Evolutionary conservation across 441 rosid species (phyloP).

Genomic region (Pelargonium australe): DNA sequence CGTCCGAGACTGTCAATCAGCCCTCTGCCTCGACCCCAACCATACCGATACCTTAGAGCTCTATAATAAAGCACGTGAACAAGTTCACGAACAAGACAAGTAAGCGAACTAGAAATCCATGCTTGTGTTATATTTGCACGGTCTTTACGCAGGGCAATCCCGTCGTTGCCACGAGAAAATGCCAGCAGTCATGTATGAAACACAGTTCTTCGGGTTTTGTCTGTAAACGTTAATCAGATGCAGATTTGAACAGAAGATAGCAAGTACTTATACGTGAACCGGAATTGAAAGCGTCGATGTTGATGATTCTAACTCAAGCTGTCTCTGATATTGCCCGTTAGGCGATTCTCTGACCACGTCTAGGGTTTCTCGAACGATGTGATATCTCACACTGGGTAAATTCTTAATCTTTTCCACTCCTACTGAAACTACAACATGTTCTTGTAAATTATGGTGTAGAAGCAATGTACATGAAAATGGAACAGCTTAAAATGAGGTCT

Average conservation of each 20-base stretch:
- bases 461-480: too few species aligned
- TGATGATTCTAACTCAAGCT: too few species aligned
- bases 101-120: conserved; percentile 23
- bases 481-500: too few species aligned
- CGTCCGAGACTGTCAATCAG: conserved; percentile 84
- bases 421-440: not conserved
- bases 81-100: conserved; percentile 36
- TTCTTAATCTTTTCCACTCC: not conserved
- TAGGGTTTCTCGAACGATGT: not conserved
- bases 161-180: conserved; percentile 16
- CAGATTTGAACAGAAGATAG: not conserved
- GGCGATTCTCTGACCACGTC: too few species aligned
- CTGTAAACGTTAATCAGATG: conserved; percentile 16
- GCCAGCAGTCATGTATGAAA: conserved; percentile 5
- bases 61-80: conserved; percentile 44
- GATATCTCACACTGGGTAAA: not conserved
- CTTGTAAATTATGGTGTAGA: not conserved
- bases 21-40: conserved; percentile 71
- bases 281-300: not conserved
- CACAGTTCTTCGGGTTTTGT: conserved; percentile 26
- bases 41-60: conserved; percentile 58
- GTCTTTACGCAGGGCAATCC: conserved; percentile 12
- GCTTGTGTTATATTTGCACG: not conserved
- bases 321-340: too few species aligned
- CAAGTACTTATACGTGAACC: not conserved